These are phyloP conservation scores for Arabidopsis hybrid DNA, from an alignment of 441 rosid species.

Conservation along the genomic window DNA sequence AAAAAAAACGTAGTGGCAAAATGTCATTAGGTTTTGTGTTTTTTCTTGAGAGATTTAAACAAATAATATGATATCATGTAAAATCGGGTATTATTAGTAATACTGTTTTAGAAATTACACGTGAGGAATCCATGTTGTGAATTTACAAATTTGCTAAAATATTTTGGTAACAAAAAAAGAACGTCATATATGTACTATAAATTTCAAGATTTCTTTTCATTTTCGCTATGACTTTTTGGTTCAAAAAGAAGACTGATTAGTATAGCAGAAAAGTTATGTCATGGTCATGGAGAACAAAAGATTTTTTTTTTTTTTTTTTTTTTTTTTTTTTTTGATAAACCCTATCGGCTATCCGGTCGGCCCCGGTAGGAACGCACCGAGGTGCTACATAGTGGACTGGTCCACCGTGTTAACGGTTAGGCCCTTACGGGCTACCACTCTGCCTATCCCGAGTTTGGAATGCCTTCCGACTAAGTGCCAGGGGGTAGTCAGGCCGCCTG, in stretches of 20 bases:
- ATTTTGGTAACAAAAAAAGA: not conserved
- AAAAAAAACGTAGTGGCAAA: not conserved
- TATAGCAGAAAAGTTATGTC: slow-evolving; percentile 12
- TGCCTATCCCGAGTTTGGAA: too few relatives aligned
- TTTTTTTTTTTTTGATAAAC: too few relatives aligned
- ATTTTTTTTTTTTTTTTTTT: too few relatives aligned
- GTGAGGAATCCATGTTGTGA: not conserved
- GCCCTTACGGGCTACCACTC: too few relatives aligned
- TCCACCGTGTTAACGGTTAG: too few relatives aligned
- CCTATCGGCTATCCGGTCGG: too few relatives aligned
- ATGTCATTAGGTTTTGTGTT: not conserved
- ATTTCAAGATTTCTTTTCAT: slow-evolving; percentile 13
- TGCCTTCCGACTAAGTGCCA: too few relatives aligned
- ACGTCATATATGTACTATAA: not conserved
- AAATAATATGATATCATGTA: not conserved
- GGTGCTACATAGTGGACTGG: too few relatives aligned
- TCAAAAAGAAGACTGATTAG: slow-evolving; percentile 8
- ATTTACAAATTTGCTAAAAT: slow-evolving; percentile 5
- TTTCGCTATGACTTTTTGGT: slow-evolving; percentile 28
- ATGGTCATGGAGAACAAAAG: slow-evolving; percentile 29
- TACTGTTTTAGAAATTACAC: not conserved
- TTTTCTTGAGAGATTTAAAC: not conserved
- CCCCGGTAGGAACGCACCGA: too few relatives aligned
- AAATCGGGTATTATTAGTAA: not conserved
- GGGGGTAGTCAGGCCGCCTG: too few relatives aligned